Conservation (phyloP, 257 asterid genomes). For the Datura wrightii region DNA sequence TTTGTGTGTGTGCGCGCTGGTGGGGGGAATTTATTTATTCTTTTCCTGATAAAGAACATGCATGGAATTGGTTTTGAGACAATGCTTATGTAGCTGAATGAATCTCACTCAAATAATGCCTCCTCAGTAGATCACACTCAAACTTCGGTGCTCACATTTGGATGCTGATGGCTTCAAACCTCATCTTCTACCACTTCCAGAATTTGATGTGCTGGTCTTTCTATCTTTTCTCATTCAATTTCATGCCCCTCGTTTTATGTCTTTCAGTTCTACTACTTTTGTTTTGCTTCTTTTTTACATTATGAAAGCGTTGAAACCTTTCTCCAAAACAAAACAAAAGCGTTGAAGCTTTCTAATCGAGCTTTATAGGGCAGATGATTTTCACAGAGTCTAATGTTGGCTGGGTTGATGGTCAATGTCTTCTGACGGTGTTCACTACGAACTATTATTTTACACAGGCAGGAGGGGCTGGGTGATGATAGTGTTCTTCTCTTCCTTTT, state of each 20-base stretch:
- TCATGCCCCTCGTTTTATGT: not conserved
- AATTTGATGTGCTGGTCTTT: not conserved
- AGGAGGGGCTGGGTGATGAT: too few relatives aligned
- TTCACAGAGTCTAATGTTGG: slow-evolving; percentile 12
- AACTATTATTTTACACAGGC: not conserved
- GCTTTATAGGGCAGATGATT: not conserved
- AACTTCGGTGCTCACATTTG: slow-evolving; percentile 14
- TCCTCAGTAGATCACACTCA: slow-evolving; percentile 19
- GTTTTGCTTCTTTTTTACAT: not conserved
- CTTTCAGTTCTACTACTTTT: not conserved
- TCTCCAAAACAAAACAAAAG: not conserved
- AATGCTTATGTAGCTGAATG: not conserved
- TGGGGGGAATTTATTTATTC: not conserved
- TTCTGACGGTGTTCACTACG: not conserved
- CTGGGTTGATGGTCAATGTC: not conserved
- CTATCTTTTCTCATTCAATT: not conserved
- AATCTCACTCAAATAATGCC: slow-evolving; percentile 15
- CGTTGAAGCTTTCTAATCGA: not conserved
- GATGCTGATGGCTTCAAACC: not conserved
- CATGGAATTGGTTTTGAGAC: not conserved
- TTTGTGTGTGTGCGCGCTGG: not conserved
- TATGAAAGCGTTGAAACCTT: not conserved
- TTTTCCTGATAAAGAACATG: slow-evolving; percentile 22
- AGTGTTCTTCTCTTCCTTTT: too few relatives aligned
- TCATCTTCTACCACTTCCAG: not conserved